Evolutionary conservation across 352 stramenopile genomes (phyloP).

Genomic region (Pythium plurisporium): DNA sequence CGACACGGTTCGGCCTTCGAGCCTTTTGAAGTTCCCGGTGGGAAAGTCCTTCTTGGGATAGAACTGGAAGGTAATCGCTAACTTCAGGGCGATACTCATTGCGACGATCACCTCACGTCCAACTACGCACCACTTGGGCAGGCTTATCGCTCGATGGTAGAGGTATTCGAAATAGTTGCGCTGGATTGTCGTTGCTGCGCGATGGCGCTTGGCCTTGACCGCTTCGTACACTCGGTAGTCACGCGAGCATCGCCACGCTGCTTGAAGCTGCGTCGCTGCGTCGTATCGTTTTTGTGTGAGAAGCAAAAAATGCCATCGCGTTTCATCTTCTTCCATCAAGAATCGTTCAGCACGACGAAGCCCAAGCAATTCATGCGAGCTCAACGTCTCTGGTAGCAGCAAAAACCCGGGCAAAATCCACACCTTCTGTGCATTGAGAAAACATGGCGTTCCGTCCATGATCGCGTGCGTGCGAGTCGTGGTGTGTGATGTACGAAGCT

Average conservation of each 20-base stretch:
- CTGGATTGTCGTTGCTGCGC: conserved; percentile 53
- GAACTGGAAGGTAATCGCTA: conserved; percentile 72
- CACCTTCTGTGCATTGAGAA: conserved; percentile 59
- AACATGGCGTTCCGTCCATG: conserved; percentile 53
- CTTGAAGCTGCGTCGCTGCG: conserved; percentile 36
- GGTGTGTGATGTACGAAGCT: conserved; percentile 37
- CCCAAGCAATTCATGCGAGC: conserved; percentile 26
- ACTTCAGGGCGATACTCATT: conserved; percentile 52
- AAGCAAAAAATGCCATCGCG: conserved; percentile 46
- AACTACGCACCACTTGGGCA: conserved; percentile 59
- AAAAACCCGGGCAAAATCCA: conserved; percentile 52
- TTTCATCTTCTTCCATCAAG: conserved; percentile 69
- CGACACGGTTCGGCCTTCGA: conserved; percentile 28
- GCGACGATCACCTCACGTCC: conserved; percentile 64
- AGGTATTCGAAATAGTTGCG: conserved; percentile 70
- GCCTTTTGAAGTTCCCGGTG: conserved; percentile 52
- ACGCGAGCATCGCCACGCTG: conserved; percentile 30
- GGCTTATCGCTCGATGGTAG: conserved; percentile 47
- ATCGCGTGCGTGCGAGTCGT: conserved; percentile 63
- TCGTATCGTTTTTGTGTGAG: conserved; percentile 42
- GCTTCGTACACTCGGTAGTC: conserved; percentile 28
- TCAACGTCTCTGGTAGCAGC: conserved; percentile 29
- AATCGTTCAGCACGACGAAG: conserved; percentile 52
- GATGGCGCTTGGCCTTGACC: conserved; percentile 25
- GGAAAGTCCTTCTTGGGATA: conserved; percentile 71